Conservation (phyloP, 169 alveolate genomes). For the Eimeria praecox region DNA sequence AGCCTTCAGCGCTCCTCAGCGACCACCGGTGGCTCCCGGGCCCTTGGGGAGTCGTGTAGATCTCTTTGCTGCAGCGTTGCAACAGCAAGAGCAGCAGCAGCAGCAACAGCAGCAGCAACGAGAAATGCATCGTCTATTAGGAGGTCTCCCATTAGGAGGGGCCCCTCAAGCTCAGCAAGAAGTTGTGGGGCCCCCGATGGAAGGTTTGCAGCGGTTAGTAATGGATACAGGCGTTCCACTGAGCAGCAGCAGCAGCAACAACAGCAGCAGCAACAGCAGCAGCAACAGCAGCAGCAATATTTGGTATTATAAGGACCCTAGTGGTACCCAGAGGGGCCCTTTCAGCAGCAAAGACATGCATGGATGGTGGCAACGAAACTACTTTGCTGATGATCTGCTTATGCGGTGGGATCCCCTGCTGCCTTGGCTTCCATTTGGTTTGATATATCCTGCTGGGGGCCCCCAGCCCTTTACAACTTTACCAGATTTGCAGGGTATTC, state of each 20-base stretch:
- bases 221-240: not conserved
- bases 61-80: slow-evolving; percentile 42
- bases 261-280: not conserved
- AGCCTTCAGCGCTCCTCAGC: not conserved
- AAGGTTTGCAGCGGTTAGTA: not conserved
- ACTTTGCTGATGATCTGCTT: slow-evolving; percentile 16
- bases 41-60: slow-evolving; percentile 50
- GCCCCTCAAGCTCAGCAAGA: slow-evolving; percentile 50
- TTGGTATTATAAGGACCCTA: slow-evolving; percentile 57
- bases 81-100: slow-evolving; percentile 63
- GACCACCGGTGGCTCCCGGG: slow-evolving; percentile 46
- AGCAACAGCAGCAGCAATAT: slow-evolving; percentile 48
- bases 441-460: slow-evolving; percentile 59
- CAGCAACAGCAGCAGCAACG: slow-evolving; percentile 51
- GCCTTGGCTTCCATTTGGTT: slow-evolving; percentile 57
- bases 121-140: slow-evolving; percentile 33
- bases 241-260: slow-evolving; percentile 24
- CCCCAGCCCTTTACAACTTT: slow-evolving; percentile 51
- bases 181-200: slow-evolving; percentile 26
- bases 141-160: not conserved
- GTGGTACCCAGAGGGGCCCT: slow-evolving; percentile 70
- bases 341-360: slow-evolving; percentile 70
- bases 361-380: slow-evolving; percentile 57
- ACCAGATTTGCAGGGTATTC: slow-evolving; percentile 46
- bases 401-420: slow-evolving; percentile 48